A percentile compares a stretch with the other conserved stretches of the same genome.
Conservation (phyloP, 2,329 filamentous ascomycete genomes). For the Ascochyta viciae-villosae region DNA sequence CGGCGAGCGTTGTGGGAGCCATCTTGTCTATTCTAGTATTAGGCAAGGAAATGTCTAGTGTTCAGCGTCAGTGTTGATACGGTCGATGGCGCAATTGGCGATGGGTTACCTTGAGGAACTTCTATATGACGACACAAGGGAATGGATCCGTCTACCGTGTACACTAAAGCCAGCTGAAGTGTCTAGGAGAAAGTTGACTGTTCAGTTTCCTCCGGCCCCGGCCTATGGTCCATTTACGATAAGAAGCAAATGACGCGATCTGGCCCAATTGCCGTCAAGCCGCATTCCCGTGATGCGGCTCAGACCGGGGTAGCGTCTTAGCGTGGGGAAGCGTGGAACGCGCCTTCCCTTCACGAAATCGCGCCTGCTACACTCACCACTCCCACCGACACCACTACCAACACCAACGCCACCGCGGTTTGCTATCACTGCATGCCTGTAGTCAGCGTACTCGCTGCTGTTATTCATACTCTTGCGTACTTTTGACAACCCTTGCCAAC, state of each 20-base stretch:
- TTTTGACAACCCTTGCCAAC: not conserved
- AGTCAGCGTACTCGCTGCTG: not conserved
- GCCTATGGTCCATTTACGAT: conserved; percentile 7
- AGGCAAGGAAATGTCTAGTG: conserved; percentile 7
- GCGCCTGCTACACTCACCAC: conserved; percentile 5
- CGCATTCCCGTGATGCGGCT: conserved; percentile 7
- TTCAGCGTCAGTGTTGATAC: conserved; percentile 4
- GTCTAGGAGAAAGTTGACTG: not conserved
- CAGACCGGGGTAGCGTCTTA: conserved; percentile 5
- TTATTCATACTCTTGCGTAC: not conserved
- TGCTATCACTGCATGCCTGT: not conserved
- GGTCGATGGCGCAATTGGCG: not conserved
- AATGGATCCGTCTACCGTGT: conserved; percentile 6
- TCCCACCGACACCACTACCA: not conserved
- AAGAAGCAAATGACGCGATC: conserved; percentile 20
- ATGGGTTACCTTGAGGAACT: not conserved
- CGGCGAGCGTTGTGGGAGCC: conserved; percentile 65
- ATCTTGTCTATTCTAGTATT: conserved; percentile 42
- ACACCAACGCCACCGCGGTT: not conserved
- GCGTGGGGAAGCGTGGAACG: conserved; percentile 16
- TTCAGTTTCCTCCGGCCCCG: conserved; percentile 4
- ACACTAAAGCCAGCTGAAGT: conserved; percentile 11
- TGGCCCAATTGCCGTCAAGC: conserved; percentile 15
- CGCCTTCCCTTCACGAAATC: conserved; percentile 10
- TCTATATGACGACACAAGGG: conserved; percentile 7